Evolutionary conservation across 257 asterid genomes (phyloP).

Genomic region (Schizonepeta tenuifolia): DNA sequence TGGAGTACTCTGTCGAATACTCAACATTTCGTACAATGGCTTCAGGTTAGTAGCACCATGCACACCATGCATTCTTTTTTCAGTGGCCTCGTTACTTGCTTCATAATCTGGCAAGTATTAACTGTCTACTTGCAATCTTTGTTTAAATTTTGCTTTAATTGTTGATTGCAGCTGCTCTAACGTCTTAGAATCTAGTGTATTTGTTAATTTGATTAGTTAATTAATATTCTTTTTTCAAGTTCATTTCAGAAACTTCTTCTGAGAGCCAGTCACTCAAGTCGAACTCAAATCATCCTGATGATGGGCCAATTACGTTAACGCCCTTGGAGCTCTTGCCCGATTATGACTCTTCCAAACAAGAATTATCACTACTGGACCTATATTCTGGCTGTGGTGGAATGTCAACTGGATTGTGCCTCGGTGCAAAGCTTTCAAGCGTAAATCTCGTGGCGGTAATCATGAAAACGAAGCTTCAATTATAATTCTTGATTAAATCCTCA

Average conservation of each 20-base stretch:
- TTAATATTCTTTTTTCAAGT: not conserved
- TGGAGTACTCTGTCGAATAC: constrained; percentile 88
- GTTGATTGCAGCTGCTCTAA: not conserved
- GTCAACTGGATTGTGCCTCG: constrained; percentile 91
- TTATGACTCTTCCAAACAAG: constrained; percentile 50
- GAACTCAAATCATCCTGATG: constrained; percentile 32
- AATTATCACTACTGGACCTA: constrained; percentile 68
- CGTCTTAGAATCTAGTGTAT: not conserved
- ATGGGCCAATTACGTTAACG: constrained; percentile 39
- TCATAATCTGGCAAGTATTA: not conserved
- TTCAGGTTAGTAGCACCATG: constrained; percentile 49
- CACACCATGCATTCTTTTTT: constrained; percentile 11
- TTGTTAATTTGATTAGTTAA: not conserved
- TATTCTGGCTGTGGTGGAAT: constrained; percentile 97
- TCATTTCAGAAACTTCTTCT: constrained; percentile 47
- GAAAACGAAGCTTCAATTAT: constrained; percentile 14
- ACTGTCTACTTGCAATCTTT: not conserved
- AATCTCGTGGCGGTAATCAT: constrained; percentile 69
- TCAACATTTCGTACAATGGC: constrained; percentile 68
- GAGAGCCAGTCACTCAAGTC: constrained; percentile 38
- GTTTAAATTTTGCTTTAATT: not conserved
- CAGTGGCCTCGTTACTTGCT: not conserved
- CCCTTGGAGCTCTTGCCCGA: constrained; percentile 47
- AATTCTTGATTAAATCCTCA: not conserved
- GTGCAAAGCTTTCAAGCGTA: constrained; percentile 70